These are phyloP conservation scores for Xylaria multiplex DNA, from an alignment of 2,329 filamentous ascomycete genomes.

Conservation along the genomic window DNA sequence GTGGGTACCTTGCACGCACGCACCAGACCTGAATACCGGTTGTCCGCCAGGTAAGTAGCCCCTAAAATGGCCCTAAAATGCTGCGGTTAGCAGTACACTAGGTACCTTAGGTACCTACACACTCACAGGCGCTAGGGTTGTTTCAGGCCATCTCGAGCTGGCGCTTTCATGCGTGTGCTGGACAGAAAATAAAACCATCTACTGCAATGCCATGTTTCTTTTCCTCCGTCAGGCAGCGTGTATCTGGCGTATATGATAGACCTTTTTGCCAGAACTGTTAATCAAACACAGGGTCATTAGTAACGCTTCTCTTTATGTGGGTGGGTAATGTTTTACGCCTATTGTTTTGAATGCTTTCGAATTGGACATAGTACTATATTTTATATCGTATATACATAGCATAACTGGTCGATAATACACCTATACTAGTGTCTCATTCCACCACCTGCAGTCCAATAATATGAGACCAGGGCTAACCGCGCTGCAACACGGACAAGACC, in stretches of 20 bases:
- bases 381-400: no score
- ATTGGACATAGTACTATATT: no score
- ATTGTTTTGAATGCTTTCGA: no score
- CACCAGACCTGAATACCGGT: no score
- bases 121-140: slow-evolving; percentile 18
- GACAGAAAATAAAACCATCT: background rate
- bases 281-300: background rate
- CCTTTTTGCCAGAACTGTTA: no score
- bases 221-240: no score
- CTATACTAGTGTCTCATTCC: no score
- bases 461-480: slow-evolving; percentile 4
- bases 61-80: slow-evolving; percentile 3
- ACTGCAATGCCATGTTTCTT: no score
- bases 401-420: no score
- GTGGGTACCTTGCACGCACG: no score
- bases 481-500: background rate
- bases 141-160: slow-evolving; percentile 21
- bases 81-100: background rate
- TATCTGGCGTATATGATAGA: no score
- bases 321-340: no score
- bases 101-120: slow-evolving; percentile 1
- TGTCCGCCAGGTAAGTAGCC: background rate
- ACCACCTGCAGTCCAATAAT: background rate
- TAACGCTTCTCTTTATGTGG: background rate
- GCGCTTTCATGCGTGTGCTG: slow-evolving; percentile 6